Percentiles rank a stretch among this genome's conserved stretches.
Conservation (phyloP, 2,329 filamentous ascomycete genomes). For the Pestalotiopsis sp. region DNA sequence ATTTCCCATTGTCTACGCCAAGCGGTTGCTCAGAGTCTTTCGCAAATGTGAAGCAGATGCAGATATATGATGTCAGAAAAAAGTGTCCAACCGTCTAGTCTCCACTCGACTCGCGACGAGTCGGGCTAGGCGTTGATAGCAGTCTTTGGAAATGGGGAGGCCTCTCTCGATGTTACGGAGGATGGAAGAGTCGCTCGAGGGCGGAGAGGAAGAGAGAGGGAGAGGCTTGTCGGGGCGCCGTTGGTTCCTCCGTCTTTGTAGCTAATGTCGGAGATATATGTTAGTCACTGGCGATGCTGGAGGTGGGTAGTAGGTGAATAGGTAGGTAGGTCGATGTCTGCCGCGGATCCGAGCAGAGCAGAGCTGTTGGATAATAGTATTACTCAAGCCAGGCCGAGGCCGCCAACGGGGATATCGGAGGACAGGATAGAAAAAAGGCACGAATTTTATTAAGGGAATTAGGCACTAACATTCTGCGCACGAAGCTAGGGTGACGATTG, state of each 20-base stretch:
- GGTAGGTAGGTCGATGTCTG: not conserved
- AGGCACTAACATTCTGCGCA: conserved; percentile 21
- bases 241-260: conserved; percentile 53
- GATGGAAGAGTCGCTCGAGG: conserved; percentile 54
- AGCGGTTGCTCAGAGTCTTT: conserved; percentile 1
- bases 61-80: conserved; percentile 27
- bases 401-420: conserved; percentile 29
- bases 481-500: conserved; percentile 24
- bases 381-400: conserved; percentile 16
- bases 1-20: conserved; percentile 65
- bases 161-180: conserved; percentile 45
- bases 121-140: not conserved
- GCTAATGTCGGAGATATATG: conserved; percentile 30
- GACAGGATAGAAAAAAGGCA: not conserved
- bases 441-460: conserved; percentile 15
- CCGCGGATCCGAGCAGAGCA: conserved; percentile 10
- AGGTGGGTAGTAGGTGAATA: no score
- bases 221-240: conserved; percentile 46
- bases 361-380: conserved; percentile 1
- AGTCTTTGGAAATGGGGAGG: not conserved
- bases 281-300: conserved; percentile 21
- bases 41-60: conserved; percentile 17
- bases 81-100: conserved; percentile 17
- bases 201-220: conserved; percentile 48
- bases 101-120: conserved; percentile 1